phyloP scores from a whole-genome alignment of 805 yeast species.

The Yarrowia alimentaria region DNA sequence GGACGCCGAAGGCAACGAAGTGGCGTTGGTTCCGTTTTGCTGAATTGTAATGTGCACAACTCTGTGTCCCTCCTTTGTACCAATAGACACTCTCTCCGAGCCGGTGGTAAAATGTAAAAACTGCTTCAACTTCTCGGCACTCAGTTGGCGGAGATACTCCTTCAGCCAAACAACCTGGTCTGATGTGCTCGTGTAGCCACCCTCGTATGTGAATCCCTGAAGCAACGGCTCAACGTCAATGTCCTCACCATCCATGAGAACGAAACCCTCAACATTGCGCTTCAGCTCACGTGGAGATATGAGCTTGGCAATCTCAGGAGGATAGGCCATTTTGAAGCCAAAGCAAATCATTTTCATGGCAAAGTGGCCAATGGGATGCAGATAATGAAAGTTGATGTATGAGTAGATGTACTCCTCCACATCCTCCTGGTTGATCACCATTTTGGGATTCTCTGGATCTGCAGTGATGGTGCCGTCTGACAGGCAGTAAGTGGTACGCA shows the following conservation, averaged over 20 bases:
- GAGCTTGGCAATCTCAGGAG: constrained; percentile 20
- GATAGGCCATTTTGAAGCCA: constrained; percentile 11
- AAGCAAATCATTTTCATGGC: not conserved
- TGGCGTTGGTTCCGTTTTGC: constrained; percentile 43
- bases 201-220: constrained; percentile 44
- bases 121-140: constrained; percentile 42
- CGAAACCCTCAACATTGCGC: constrained; percentile 45
- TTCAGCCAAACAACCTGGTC: constrained; percentile 45
- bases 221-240: constrained; percentile 43
- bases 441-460: too few species aligned
- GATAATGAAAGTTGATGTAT: constrained; percentile 3
- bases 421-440: not conserved
- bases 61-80: constrained; percentile 42
- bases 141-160: constrained; percentile 47
- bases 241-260: constrained; percentile 39
- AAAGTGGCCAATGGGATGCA: not conserved
- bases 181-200: constrained; percentile 43
- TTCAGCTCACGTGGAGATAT: constrained; percentile 32
- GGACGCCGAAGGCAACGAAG: constrained; percentile 50
- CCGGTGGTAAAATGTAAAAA: constrained; percentile 52
- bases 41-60: constrained; percentile 47
- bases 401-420: not conserved
- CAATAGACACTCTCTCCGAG: constrained; percentile 49
- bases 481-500: too few species aligned
- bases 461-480: too few species aligned